Percentiles rank a stretch among this genome's conserved stretches.
Conservation (phyloP, 2,329 filamentous ascomycete genomes). For the Paradendryphiella salina region DNA sequence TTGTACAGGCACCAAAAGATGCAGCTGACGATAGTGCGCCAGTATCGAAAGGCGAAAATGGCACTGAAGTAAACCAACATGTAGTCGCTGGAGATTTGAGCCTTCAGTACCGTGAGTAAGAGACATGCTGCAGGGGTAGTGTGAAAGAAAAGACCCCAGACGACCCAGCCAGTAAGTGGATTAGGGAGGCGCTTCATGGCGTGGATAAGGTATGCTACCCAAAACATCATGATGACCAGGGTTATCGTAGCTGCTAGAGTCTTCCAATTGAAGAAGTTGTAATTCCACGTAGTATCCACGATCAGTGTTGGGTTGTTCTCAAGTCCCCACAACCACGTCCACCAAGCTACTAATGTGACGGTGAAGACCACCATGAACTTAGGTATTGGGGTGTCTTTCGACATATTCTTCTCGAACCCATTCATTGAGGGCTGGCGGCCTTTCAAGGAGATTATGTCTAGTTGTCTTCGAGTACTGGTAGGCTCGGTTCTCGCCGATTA, state of each 20-base stretch:
- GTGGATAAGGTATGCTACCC: not conserved
- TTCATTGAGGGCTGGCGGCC: too few relatives aligned
- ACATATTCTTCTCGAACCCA: not conserved
- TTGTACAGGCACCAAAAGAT: conserved; percentile 27
- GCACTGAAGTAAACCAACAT: conserved; percentile 18
- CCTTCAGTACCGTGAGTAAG: conserved; percentile 1
- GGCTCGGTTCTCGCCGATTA: too few relatives aligned
- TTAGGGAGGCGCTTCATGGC: not conserved
- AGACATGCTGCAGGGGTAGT: conserved; percentile 12
- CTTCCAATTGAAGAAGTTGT: not conserved
- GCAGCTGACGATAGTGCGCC: conserved; percentile 20
- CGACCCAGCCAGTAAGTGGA: not conserved
- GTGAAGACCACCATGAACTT: not conserved
- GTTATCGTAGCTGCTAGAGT: not conserved
- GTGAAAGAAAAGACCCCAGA: conserved; percentile 16
- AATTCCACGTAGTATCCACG: not conserved
- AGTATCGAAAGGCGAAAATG: conserved; percentile 26
- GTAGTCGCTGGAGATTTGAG: conserved; percentile 3
- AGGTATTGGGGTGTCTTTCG: not conserved
- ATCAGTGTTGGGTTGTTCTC: not conserved
- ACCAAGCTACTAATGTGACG: not conserved
- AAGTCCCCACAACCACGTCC: not conserved
- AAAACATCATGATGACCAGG: not conserved
- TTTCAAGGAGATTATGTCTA: too few relatives aligned
- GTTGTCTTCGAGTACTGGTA: not conserved